Base-by-base conservation (phyloP, 768 basidiomycete species). In the Trametes cingulata region DNA sequence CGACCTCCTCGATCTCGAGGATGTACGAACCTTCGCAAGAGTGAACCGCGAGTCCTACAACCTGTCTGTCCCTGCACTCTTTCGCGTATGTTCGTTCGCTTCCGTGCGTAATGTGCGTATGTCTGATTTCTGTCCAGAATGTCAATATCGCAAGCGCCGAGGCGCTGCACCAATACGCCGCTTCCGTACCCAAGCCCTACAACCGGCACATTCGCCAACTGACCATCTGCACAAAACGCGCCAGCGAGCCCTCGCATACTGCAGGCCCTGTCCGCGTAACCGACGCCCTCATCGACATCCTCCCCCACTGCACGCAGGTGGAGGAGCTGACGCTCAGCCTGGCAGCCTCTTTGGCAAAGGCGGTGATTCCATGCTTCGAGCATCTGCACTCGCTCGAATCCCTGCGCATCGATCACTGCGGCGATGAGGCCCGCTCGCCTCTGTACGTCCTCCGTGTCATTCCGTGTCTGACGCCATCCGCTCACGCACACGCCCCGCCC, bases 121-220 rank as follows among this genome's bases (percentile, higher is more conserved):
- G 35, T 51, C 20, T 37, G 35, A 35, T 35, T 36, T 14, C 39
- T 41, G 20, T 43, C 35, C 68, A 85, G 81, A 72, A 73, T 66
- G 81, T 89, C 56, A 76, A 77, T 58, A 74, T 90, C 62, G 68
- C 75, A 52, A 74, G 71, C 62, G 73, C 75, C 37, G 69, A 77
- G n/a, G 78, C 80, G 14, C 75, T 89, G 10, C 66, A 70, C 36
- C 73, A 74, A 24, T 90, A 88, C 72, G 72, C 82, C 17, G 74
- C 78, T 35, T 76, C 80, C 49, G 87, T 90, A 33, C 88, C 88
- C 10, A 65, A 77, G 9, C 63, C 63, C 36, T 87, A 88, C 69
- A 77, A 73, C 60, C 72, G 78, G 53, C 85, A 64, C 78, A 83
- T 73, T 74, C 79, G 59, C 60, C 72, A 72, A 47, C 82, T 91